phyloP scores from a whole-genome alignment of 108 stramenopile species.

The Cyclotella sp. region DNA sequence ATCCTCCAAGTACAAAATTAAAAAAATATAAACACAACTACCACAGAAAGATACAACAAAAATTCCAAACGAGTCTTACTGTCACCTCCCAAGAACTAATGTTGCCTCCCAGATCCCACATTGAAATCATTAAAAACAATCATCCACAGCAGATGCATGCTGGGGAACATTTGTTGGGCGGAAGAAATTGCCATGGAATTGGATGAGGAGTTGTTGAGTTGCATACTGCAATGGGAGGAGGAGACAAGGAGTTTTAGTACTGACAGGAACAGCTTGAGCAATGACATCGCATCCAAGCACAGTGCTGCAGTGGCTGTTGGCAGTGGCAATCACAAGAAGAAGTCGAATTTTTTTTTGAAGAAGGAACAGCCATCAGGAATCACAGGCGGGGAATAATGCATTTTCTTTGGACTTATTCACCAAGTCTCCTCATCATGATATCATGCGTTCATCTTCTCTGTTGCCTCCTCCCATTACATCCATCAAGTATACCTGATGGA shows the following conservation, averaged over 20 bases:
- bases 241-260: neutral
- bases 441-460: neutral
- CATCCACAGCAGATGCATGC: conserved; percentile 44
- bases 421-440: conserved; percentile 11
- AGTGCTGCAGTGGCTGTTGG: no score
- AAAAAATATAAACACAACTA: conserved; percentile 21
- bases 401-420: conserved; percentile 22
- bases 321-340: conserved; percentile 17
- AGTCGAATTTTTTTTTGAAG: neutral
- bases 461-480: conserved; percentile 35
- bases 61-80: conserved; percentile 16
- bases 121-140: conserved; percentile 44
- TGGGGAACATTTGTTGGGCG: conserved; percentile 49
- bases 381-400: conserved; percentile 4
- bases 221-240: conserved; percentile 4
- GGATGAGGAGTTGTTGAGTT: conserved; percentile 17
- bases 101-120: conserved; percentile 37
- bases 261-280: no score
- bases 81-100: conserved; percentile 36
- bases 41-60: neutral
- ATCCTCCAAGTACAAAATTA: conserved; percentile 1
- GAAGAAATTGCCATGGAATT: conserved; percentile 44
- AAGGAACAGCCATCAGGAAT: neutral
- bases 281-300: neutral
- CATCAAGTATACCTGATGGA: conserved; percentile 47